A percentile compares a stretch with the other conserved stretches of the same genome.
phyloP scores from a whole-genome alignment of 495 filamentous ascomycete genomes.

The Daldinia grandis region DNA sequence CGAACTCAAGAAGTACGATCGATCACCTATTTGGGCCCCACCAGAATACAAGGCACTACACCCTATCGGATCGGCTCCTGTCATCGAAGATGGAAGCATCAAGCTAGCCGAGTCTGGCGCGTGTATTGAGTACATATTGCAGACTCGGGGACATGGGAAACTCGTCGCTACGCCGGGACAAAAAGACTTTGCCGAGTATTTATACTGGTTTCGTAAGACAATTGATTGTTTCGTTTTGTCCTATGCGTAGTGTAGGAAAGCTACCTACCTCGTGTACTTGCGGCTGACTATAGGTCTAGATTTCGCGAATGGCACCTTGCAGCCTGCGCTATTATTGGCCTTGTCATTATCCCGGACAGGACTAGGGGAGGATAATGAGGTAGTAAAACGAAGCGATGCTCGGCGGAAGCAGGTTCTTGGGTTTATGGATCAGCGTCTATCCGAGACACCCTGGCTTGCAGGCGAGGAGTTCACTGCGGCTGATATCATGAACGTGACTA shows the following conservation, averaged over 20 bases:
- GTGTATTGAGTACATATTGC: slow-evolving; percentile 65
- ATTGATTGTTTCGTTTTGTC: not conserved
- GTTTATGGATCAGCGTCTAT: slow-evolving; percentile 56
- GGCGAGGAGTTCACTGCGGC: slow-evolving; percentile 68
- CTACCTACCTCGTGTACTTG: not conserved
- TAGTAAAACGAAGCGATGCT: slow-evolving; percentile 24
- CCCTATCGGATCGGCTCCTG: slow-evolving; percentile 61
- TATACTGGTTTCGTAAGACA: slow-evolving; percentile 64
- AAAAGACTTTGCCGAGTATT: slow-evolving; percentile 61
- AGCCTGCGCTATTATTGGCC: slow-evolving; percentile 46
- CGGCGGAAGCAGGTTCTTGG: slow-evolving; percentile 44
- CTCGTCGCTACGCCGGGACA: slow-evolving; percentile 54
- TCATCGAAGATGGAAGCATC: slow-evolving; percentile 62
- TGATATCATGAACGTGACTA: slow-evolving; percentile 66
- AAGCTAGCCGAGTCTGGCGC: slow-evolving; percentile 65
- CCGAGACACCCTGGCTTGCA: slow-evolving; percentile 61
- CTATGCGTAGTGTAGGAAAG: not conserved
- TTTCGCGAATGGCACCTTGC: slow-evolving; percentile 65
- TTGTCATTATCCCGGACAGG: slow-evolving; percentile 18
- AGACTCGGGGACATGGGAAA: slow-evolving; percentile 57
- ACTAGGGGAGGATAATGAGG: slow-evolving; percentile 4
- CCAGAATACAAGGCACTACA: slow-evolving; percentile 61
- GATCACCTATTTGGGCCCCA: slow-evolving; percentile 61
- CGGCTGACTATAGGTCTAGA: slow-evolving; percentile 40
- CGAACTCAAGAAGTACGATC: slow-evolving; percentile 58